Percentiles rank a stretch among this genome's conserved stretches.
phyloP scores from a whole-genome alignment of 176 grass and related monocot genomes.

The Lolium perenne region DNA sequence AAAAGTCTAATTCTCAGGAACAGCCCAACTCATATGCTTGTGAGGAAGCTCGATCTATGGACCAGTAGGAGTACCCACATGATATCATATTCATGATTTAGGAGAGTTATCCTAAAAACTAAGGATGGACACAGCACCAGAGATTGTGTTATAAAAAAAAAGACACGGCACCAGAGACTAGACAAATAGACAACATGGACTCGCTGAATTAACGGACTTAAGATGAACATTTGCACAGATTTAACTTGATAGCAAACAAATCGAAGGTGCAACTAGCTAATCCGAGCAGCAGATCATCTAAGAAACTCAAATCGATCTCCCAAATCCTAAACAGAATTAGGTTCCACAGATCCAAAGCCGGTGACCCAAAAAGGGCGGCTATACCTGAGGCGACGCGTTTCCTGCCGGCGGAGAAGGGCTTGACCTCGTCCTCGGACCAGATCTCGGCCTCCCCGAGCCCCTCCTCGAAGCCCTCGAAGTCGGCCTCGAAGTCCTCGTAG shows the following conservation, averaged over 20 bases:
- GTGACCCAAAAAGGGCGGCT: background rate
- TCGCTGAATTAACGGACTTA: slow-evolving; percentile 3
- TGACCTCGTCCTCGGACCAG: slow-evolving; percentile 56
- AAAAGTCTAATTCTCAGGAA: background rate
- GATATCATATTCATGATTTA: background rate
- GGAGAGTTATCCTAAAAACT: background rate
- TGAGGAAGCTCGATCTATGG: background rate
- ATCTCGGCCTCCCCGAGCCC: slow-evolving; percentile 61
- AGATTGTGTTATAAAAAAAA: background rate
- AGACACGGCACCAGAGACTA: background rate
- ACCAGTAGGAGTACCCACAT: background rate
- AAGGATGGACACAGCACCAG: background rate
- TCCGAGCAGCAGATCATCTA: background rate
- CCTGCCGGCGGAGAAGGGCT: slow-evolving; percentile 32
- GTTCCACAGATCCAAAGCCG: background rate
- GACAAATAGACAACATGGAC: background rate
- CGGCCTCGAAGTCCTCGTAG: slow-evolving; percentile 49
- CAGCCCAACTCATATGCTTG: background rate
- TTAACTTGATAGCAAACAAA: background rate
- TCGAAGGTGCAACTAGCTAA: background rate
- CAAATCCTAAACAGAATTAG: background rate
- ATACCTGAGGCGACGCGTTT: slow-evolving; percentile 43
- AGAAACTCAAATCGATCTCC: slow-evolving; percentile 30
- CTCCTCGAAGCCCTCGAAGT: slow-evolving; percentile 40
- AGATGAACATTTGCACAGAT: background rate